Evolutionary conservation across 768 basidiomycete genomes (phyloP), one percentile per base, ranked within the genome.

Genomic region (Mycena galericulata): DNA sequence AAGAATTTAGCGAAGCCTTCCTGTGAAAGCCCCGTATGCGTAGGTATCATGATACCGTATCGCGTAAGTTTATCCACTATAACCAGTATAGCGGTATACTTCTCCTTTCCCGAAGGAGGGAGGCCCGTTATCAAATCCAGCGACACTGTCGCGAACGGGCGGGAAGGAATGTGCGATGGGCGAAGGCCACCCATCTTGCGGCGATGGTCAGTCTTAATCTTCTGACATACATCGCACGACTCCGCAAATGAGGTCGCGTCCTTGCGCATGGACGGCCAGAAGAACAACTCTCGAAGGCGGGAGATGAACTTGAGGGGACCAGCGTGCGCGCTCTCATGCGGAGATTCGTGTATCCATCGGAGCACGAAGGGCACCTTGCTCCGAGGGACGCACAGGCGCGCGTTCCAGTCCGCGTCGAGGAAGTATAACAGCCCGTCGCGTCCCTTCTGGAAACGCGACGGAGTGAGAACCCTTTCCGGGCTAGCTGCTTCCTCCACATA

Each of bases 31-130:
- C n/a, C 4, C 10, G 26, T 49, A 18, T 57, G 34, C 1, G 72
- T 55, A 4, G 80, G 78, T 40, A 82, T 73, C 67, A 84, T 81
- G 49, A 79, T 70, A 0, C 69, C 77, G 71, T 72, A 72, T 60
- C 83, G 84, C 30, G 78, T 75, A 32, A 81, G 69, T 2, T 77
- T 69, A 62, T 80, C 74, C 1, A 81, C 76, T 0, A 82, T 43
- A 0, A 77, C 74, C 32, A 75, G 59, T 0, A 75, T 53, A 17
- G 67, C 73, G 17, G 73, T 65, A 65, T 53, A 77, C 3, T 73
- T 75, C 5, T 75, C 53, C 11, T 60, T 67, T 0, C 50, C 43
- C 0, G 78, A 78, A 1, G 54, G 38, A 0, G 64, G 64, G 9
- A 65, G 22, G 0, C 64, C 56, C 0, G 64, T 65, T 8, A 65